Conservation (phyloP, 2,329 filamentous ascomycete genomes). For the Alternaria angustiovoidea region DNA sequence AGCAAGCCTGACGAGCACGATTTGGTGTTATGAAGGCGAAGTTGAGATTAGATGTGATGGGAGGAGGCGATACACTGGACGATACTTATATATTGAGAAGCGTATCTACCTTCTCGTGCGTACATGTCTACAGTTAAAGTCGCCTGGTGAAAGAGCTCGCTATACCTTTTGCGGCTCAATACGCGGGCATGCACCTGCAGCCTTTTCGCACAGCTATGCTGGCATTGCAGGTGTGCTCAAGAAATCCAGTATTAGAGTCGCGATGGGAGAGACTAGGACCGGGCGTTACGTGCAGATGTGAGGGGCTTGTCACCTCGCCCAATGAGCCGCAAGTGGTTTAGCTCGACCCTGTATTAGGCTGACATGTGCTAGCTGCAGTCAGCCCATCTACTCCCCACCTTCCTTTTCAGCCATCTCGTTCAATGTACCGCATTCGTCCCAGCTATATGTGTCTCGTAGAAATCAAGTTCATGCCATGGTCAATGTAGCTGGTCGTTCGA, state of each 20-base stretch:
- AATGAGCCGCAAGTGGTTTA: conserved; percentile 38
- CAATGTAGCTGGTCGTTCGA: conserved; percentile 43
- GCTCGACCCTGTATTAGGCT: conserved; percentile 7
- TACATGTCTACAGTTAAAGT: not conserved
- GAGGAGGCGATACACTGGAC: not conserved
- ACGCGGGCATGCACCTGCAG: not conserved
- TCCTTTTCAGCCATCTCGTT: conserved; percentile 7
- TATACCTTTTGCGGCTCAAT: conserved; percentile 14
- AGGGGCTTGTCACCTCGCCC: conserved; percentile 21
- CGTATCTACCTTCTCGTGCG: not conserved
- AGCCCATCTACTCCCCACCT: not conserved
- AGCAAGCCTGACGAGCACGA: not conserved
- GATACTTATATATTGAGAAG: not conserved
- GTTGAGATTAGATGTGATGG: not conserved
- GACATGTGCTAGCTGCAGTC: not conserved
- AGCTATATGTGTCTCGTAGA: not conserved
- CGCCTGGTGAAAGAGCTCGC: not conserved
- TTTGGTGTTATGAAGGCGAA: not conserved
- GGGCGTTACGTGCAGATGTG: not conserved
- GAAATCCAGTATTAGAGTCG: not conserved
- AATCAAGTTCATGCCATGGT: conserved; percentile 30
- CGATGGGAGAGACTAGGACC: not conserved
- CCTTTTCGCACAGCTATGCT: not conserved
- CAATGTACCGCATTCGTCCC: conserved; percentile 2
- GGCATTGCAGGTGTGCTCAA: not conserved